A percentile compares a stretch with the other conserved stretches of the same genome.
Evolutionary conservation across 176 grass and related monocot genomes (phyloP).

Genomic region (Cenchrus americanus): DNA sequence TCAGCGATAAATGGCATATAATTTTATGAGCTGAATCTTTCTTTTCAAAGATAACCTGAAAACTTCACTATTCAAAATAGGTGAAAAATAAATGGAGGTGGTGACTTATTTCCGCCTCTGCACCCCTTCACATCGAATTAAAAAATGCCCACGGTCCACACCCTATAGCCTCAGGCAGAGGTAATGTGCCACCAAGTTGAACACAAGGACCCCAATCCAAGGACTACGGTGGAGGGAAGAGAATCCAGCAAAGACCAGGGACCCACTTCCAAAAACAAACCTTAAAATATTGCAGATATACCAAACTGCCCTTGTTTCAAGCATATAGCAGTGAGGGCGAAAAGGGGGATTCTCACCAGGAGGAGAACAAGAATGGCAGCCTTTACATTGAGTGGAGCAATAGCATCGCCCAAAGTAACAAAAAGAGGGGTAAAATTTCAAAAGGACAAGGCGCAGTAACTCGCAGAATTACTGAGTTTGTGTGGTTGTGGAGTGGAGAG

Average conservation of each 20-base stretch:
- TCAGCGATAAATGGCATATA: neutral
- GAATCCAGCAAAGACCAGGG: slow-evolving; percentile 42
- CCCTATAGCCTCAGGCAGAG: slow-evolving; percentile 44
- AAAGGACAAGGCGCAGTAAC: slow-evolving; percentile 36
- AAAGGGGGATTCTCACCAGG: slow-evolving; percentile 6
- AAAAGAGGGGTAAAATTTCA: slow-evolving; percentile 20
- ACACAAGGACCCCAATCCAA: slow-evolving; percentile 37
- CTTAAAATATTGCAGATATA: slow-evolving; percentile 31
- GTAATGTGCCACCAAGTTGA: slow-evolving; percentile 21
- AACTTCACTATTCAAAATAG: slow-evolving; percentile 6
- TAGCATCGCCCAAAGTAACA: slow-evolving; percentile 31
- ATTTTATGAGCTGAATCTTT: neutral
- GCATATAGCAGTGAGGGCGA: neutral
- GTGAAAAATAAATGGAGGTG: neutral
- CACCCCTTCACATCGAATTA: neutral
- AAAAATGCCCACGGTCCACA: neutral
- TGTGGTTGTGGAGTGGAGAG: slow-evolving; percentile 11
- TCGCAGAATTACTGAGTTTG: slow-evolving; percentile 23
- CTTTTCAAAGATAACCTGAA: neutral
- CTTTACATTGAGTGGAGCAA: slow-evolving; percentile 43
- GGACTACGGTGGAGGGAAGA: slow-evolving; percentile 39
- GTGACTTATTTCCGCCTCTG: neutral
- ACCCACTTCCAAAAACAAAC: slow-evolving; percentile 28
- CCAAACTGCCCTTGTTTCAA: slow-evolving; percentile 36
- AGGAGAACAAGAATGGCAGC: slow-evolving; percentile 34